Evolutionary conservation across 2,329 filamentous ascomycete species (phyloP).

Genomic region (Bipolaris sorokiniana): DNA sequence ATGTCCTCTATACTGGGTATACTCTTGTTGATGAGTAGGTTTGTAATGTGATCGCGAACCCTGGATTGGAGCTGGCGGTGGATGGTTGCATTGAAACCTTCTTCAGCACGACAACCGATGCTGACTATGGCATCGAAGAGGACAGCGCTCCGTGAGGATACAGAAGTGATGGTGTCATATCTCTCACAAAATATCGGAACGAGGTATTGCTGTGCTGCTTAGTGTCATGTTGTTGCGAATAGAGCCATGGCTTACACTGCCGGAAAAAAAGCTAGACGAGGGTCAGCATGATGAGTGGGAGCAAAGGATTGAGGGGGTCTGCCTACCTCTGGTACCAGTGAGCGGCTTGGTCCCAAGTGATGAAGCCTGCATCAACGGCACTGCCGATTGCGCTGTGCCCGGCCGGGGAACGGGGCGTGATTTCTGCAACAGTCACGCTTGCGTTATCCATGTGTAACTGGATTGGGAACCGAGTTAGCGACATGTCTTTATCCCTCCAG

Average conservation of each 20-base stretch:
- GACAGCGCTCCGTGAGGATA: conserved; percentile 56
- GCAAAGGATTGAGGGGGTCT: not conserved
- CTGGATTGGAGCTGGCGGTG: conserved; percentile 45
- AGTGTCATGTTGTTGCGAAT: not conserved
- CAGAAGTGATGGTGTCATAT: conserved; percentile 55
- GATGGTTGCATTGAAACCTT: conserved; percentile 48
- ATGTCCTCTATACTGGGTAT: conserved; percentile 56
- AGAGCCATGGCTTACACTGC: conserved; percentile 27
- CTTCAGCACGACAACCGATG: conserved; percentile 59
- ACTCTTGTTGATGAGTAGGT: conserved; percentile 52
- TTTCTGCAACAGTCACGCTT: conserved; percentile 1
- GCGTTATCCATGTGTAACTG: conserved; percentile 5
- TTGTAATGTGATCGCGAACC: conserved; percentile 53
- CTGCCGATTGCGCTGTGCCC: conserved; percentile 17
- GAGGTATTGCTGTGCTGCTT: conserved; percentile 51
- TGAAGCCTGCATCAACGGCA: conserved; percentile 33
- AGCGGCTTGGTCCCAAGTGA: conserved; percentile 35
- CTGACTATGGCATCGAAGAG: conserved; percentile 61
- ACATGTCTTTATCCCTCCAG: not conserved
- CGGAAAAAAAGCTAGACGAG: conserved; percentile 38
- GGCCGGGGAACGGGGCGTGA: conserved; percentile 4
- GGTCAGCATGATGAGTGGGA: conserved; percentile 2
- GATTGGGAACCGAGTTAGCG: conserved; percentile 2
- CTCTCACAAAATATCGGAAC: conserved; percentile 57
- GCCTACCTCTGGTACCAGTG: conserved; percentile 35